These are phyloP conservation scores for Byssochlamys sp. DNA, from an alignment of 2,329 filamentous ascomycete genomes.

Conservation along the genomic window DNA sequence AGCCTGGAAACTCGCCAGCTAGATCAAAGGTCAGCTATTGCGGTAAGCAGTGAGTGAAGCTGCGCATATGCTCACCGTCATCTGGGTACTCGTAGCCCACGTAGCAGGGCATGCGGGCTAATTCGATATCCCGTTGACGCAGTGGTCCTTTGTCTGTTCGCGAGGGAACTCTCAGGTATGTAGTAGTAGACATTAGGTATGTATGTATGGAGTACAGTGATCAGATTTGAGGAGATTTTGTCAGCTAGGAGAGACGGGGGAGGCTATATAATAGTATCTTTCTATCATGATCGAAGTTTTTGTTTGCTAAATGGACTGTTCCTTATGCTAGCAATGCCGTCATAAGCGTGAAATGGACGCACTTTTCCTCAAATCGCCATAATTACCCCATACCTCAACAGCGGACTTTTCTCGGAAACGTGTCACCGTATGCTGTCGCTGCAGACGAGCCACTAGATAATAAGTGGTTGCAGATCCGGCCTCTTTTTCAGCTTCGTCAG, in stretches of 20 bases:
- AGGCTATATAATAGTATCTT: neutral
- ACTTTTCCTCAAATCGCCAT: neutral
- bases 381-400: neutral
- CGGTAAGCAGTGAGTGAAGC: neutral
- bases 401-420: neutral
- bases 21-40: neutral
- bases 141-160: neutral
- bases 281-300: neutral
- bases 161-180: neutral
- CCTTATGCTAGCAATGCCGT: neutral
- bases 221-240: neutral
- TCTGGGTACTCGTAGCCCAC: neutral
- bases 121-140: neutral
- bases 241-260: neutral
- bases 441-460: neutral
- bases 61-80: neutral
- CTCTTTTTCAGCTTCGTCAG: too few relatives aligned
- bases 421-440: neutral
- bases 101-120: neutral
- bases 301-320: neutral
- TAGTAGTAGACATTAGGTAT: neutral
- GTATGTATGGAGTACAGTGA: neutral
- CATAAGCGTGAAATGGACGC: neutral
- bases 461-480: neutral
- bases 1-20: neutral